Conservation (phyloP, 768 basidiomycete species). For the Neoboletus magnificus region DNA sequence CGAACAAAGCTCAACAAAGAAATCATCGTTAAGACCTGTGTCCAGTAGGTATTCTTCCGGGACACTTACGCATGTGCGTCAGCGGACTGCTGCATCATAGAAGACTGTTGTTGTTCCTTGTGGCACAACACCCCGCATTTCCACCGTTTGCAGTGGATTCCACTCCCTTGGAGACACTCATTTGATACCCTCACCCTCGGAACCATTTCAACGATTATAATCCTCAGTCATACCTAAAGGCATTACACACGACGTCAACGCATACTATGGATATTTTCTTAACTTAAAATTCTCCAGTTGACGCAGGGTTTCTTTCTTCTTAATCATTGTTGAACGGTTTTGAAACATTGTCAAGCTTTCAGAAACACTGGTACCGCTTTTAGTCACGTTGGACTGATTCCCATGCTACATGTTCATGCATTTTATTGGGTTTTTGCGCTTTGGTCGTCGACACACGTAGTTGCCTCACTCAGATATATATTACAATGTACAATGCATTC, state of each 20-base stretch:
- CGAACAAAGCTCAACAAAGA: conserved; percentile 14
- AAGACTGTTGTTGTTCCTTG: background rate
- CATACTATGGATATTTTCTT: conserved; percentile 24
- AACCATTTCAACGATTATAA: conserved; percentile 14
- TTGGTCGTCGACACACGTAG: conserved; percentile 12
- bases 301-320: conserved; percentile 2
- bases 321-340: conserved; percentile 17
- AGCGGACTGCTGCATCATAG: conserved; percentile 23
- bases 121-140: conserved; percentile 6
- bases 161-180: conserved; percentile 23
- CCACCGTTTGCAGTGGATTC: conserved; percentile 8
- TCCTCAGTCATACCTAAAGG: conserved; percentile 16
- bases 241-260: conserved; percentile 10
- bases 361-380: conserved; percentile 1
- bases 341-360: conserved; percentile 10
- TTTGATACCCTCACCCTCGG: conserved; percentile 27
- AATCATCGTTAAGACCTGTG: conserved; percentile 13
- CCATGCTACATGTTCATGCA: conserved; percentile 9
- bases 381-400: conserved; percentile 15
- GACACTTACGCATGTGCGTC: conserved; percentile 13
- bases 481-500: conserved; percentile 28
- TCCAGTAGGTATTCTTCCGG: conserved; percentile 14
- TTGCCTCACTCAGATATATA: conserved; percentile 18
- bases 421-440: conserved; percentile 4
- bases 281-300: conserved; percentile 15